Base-by-base conservation (phyloP, 805 yeast genomes). In the Teunomyces cretensis region DNA sequence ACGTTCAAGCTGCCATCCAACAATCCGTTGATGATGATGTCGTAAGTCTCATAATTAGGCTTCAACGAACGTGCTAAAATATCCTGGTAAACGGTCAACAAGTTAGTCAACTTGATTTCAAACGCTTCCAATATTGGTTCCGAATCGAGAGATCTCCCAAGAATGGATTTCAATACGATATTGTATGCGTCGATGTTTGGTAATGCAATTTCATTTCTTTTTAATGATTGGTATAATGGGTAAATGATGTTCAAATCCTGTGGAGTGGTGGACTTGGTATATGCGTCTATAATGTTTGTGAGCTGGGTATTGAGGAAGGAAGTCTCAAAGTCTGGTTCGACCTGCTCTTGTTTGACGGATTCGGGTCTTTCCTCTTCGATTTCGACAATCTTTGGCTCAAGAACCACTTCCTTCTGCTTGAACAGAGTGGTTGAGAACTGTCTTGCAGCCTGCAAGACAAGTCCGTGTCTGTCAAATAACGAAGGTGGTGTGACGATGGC, bases 1-100 rank as follows among this genome's bases (percentile, higher is more conserved):
- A 40, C 48, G 14, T 19, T 50, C 57, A 70, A 15, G 76, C 78
- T 45, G 56, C 83, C 81, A 32, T 66, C 64, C 42, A 84, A 67
- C 22, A 86, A 67, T 26, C 78, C 74, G 16, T 65, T 62, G 38
- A 86, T 66, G 4, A 78, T 60, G 1, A 66, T 59, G 53, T 77
- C 68, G 60, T 79, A 85, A 6, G 87, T 83, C 14, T 67, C 68
- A 33, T 60, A 55, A 19, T 75, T 70, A 13, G 94, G 94, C 57
- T 79, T 82, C 32, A 79, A 48, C 48, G 69, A 72, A 16, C 42
- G 42, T 4, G 45, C 57, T 31, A 86, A 68, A 58, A 84, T 65
- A 54, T 84, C 90, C 41, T 86, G 86, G 57, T 86, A 86, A 30
- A 84, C 81, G 15, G 80, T 83, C 50, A 86, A 65, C 46, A 86